Evolutionary conservation across 73 alveolate genomes (phyloP), one percentile per base, ranked within the genome.

Genomic region (Paramecium tetraurelia): DNA sequence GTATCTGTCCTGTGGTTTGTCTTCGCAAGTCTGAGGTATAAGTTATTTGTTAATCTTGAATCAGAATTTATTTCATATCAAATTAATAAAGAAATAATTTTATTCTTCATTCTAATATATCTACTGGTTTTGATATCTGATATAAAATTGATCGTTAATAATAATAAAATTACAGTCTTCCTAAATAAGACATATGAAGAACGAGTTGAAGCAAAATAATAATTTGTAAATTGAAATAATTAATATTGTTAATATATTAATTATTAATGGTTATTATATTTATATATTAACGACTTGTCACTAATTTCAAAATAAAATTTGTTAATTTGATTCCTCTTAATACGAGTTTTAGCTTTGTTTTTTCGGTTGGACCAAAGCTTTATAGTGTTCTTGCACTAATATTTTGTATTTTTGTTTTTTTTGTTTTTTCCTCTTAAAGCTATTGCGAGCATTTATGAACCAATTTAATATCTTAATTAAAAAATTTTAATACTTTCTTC

Each of bases 381-480:
- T 53, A 53, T 31, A 75, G 41, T 75, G 41, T 9, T 29, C 68
- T 18, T 35, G 59, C 10, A 75, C 87, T 21, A 75, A 36, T 40
- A 10, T 8, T 75, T 75, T 75, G n/a, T 31, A 75, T 18, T 75
- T 75, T 36, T 75, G 12, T 40, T 75, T 44, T 36, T 33, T 36
- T 31, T 75, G 20, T 40, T 36, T 36, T 75, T 75, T 75, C 5
- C 48, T 75, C 40, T 75, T 75, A 21, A 75, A 40, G 20, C 87
- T 75, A 31, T 75, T 75, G 20, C 87, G 41, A 33, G 87, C 87
- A 75, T 75, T 75, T n/a, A 75, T 75, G 10, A 75, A 75, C 87
- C 87, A 75, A 44, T 75, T 75, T 75, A 75, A 75, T 21, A 75
- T 36, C 87, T 75, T 31, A 33, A 75, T 36, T 29, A 71, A 36